Evolutionary conservation across 202 grass and related monocot genomes (phyloP).

Genomic region (Schoenoplectus triqueter): DNA sequence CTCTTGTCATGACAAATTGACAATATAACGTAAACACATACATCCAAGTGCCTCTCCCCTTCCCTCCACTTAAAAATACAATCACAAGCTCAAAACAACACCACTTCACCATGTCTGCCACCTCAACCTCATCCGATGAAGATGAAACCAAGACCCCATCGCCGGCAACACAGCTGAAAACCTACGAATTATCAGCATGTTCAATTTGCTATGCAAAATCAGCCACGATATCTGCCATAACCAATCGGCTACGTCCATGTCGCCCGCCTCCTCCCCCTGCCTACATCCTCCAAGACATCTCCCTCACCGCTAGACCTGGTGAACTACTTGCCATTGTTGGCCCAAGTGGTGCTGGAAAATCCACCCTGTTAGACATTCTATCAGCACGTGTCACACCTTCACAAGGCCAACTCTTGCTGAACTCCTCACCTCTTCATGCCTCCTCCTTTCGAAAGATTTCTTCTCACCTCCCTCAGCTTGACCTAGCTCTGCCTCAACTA

Average conservation of each 20-base stretch:
- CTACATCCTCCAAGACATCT: conserved; percentile 89
- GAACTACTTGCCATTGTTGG: conserved; percentile 90
- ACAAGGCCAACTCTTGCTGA: conserved; percentile 61
- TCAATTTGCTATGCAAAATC: conserved; percentile 87
- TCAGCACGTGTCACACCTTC: conserved; percentile 65
- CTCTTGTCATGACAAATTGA: conserved; percentile 18
- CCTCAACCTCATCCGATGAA: conserved; percentile 41
- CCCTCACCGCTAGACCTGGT: conserved; percentile 63
- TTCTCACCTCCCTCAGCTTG: conserved; percentile 73
- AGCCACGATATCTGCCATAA: conserved; percentile 34
- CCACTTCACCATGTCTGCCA: conserved; percentile 25
- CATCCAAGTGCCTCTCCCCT: conserved; percentile 26
- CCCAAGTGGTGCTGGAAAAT: conserved; percentile 90
- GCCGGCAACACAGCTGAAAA: conserved; percentile 32
- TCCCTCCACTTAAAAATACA: background rate
- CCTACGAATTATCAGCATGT: conserved; percentile 66
- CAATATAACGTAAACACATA: conserved; percentile 34
- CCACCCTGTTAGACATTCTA: conserved; percentile 90
- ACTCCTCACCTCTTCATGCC: conserved; percentile 55
- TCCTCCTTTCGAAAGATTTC: conserved; percentile 73
- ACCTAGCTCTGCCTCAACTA: conserved; percentile 69
- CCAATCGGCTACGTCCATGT: conserved; percentile 40
- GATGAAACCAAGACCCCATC: conserved; percentile 9
- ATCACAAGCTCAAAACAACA: conserved; percentile 33
- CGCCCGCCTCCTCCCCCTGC: conserved; percentile 39